Percentiles rank a stretch among this genome's conserved stretches.
These are phyloP conservation scores for Acacia confusa DNA, from an alignment of 306 rosid species.

Conservation along the genomic window DNA sequence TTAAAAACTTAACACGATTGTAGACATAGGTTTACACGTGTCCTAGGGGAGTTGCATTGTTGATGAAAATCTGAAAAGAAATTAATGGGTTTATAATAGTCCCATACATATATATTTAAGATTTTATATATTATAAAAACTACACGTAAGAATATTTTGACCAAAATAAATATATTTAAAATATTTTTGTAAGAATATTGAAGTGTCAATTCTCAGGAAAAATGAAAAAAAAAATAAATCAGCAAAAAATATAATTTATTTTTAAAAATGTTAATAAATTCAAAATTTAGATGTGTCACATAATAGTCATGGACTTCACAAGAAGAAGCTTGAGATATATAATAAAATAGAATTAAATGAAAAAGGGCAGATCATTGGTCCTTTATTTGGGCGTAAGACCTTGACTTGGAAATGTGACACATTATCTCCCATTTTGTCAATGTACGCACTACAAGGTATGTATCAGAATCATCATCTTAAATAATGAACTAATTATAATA, in stretches of 20 bases:
- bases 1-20: not conserved
- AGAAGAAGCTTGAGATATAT: not conserved
- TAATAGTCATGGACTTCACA: not conserved
- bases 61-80: not conserved
- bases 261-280: not conserved
- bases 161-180: not conserved
- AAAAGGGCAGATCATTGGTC: not conserved
- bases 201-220: not conserved
- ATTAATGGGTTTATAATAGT: not conserved
- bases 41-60: not conserved
- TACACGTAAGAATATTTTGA: not conserved
- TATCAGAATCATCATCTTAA: not conserved
- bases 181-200: too few species aligned
- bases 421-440: not conserved
- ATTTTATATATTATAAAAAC: too few species aligned
- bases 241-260: not conserved
- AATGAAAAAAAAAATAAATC: not conserved
- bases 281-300: not conserved
- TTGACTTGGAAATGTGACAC: not conserved
- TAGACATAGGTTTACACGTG: not conserved
- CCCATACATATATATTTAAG: not conserved
- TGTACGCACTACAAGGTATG: not conserved
- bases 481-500: not conserved
- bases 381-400: not conserved
- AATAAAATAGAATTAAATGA: not conserved